phyloP scores from a whole-genome alignment of 2,329 filamentous ascomycete genomes.

The Fusarium bulbicola region DNA sequence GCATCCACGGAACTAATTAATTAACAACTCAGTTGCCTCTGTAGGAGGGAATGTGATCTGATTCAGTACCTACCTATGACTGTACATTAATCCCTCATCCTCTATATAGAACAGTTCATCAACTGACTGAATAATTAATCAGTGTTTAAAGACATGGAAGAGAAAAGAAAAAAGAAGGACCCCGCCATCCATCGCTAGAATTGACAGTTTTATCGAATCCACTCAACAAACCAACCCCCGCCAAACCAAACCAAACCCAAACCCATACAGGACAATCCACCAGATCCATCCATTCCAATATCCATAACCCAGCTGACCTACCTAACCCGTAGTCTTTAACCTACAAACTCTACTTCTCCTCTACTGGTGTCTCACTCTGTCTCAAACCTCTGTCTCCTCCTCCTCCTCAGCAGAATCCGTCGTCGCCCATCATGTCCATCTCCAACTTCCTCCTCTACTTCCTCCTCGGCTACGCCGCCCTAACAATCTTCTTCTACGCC shows the following conservation, averaged over 20 bases:
- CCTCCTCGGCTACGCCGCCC: conserved; percentile 59
- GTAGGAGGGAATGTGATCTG: neutral
- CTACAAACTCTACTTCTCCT: neutral
- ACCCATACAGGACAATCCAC: neutral
- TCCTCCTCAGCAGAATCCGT: neutral
- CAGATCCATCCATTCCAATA: neutral
- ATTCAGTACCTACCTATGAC: neutral
- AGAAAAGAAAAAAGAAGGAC: neutral
- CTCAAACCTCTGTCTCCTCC: neutral
- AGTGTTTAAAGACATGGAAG: neutral
- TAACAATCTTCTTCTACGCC: conserved; percentile 68
- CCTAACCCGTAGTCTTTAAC: neutral
- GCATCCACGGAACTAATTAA: neutral
- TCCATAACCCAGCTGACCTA: conserved; percentile 25
- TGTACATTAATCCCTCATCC: conserved; percentile 10
- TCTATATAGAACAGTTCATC: neutral
- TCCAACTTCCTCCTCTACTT: conserved; percentile 56
- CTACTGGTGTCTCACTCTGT: conserved; percentile 4
- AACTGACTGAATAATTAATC: neutral
- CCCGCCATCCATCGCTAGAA: conserved; percentile 22
- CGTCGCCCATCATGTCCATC: conserved; percentile 48
- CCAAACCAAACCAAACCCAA: conserved; percentile 10
- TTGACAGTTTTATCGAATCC: neutral
- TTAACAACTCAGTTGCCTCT: neutral
- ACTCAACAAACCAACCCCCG: conserved; percentile 32